Percentiles rank a stretch among this genome's conserved stretches.
These are phyloP conservation scores for Globisporangium middletonii DNA, from an alignment of 352 stramenopile genomes.

Conservation along the genomic window DNA sequence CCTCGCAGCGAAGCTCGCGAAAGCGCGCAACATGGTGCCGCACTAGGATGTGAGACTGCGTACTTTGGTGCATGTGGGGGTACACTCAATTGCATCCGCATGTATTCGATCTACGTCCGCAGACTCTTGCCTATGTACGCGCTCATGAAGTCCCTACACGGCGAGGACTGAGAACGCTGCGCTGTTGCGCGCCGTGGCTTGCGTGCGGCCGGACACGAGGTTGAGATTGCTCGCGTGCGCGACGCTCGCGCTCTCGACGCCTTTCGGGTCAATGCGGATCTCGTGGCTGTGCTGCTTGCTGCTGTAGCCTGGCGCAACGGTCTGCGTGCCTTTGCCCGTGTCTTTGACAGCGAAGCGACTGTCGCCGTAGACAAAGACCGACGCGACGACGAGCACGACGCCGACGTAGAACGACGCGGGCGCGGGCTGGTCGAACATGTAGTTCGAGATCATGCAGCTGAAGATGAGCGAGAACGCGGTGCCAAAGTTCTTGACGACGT, in stretches of 20 bases:
- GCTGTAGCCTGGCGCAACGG: slow-evolving; percentile 21
- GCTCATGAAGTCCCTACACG: slow-evolving; percentile 16
- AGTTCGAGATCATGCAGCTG: slow-evolving; percentile 87
- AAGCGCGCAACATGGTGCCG: slow-evolving; percentile 56
- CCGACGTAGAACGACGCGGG: slow-evolving; percentile 72
- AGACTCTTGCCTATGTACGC: background rate
- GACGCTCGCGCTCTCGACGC: slow-evolving; percentile 17
- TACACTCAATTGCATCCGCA: background rate
- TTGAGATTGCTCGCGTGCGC: slow-evolving; percentile 1
- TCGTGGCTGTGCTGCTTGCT: slow-evolving; percentile 31
- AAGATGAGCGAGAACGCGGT: slow-evolving; percentile 86
- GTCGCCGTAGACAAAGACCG: slow-evolving; percentile 85
- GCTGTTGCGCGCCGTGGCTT: slow-evolving; percentile 43
- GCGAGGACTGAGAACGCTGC: slow-evolving; percentile 30
- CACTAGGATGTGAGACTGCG: slow-evolving; percentile 16
- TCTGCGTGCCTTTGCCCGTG: slow-evolving; percentile 13
- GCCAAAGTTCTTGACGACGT: slow-evolving; percentile 89
- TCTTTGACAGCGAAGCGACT: slow-evolving; percentile 65
- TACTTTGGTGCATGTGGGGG: background rate
- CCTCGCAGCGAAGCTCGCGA: slow-evolving; percentile 46
- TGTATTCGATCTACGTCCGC: background rate
- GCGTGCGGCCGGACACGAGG: slow-evolving; percentile 2
- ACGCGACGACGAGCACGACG: slow-evolving; percentile 67
- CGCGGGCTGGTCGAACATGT: slow-evolving; percentile 77
- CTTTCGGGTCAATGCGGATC: slow-evolving; percentile 54